Percentiles rank a stretch among this genome's conserved stretches.
These are phyloP conservation scores for Boletus tomentosulus DNA, from an alignment of 768 basidiomycete genomes.

Conservation along the genomic window DNA sequence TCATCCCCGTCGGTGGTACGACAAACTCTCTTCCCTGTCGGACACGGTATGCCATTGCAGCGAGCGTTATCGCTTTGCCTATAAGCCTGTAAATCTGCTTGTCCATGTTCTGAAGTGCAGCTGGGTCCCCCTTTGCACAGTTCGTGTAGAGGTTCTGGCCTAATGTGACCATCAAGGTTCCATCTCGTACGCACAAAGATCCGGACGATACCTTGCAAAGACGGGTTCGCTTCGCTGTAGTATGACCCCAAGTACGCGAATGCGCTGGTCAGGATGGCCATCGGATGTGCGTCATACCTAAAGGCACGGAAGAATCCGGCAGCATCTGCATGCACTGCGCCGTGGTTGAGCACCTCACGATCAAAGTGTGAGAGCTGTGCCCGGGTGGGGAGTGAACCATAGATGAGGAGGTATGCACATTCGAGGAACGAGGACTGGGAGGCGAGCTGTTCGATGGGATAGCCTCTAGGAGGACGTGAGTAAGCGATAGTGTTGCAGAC, in stretches of 20 bases:
- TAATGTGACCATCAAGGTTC: constrained; percentile 23
- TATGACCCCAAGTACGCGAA: constrained; percentile 87
- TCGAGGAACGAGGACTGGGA: constrained; percentile 77
- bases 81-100: constrained; percentile 88
- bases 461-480: constrained; percentile 51
- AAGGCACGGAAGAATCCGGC: constrained; percentile 68
- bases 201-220: constrained; percentile 57
- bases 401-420: constrained; percentile 81
- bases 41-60: constrained; percentile 94
- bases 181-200: not conserved
- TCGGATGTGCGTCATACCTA: constrained; percentile 90
- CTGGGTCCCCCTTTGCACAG: constrained; percentile 58
- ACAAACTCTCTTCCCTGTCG: constrained; percentile 90
- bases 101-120: constrained; percentile 77
- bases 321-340: constrained; percentile 61
- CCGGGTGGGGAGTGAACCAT: constrained; percentile 71
- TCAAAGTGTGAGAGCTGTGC: constrained; percentile 62
- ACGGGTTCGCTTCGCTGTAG: constrained; percentile 86
- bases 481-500: not conserved
- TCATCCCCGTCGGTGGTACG: constrained; percentile 73
- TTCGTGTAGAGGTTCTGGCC: constrained; percentile 77
- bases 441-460: constrained; percentile 90
- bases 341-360: constrained; percentile 75
- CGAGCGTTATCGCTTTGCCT: constrained; percentile 84
- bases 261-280: constrained; percentile 84